Evolutionary conservation across 768 basidiomycete genomes (phyloP).

Genomic region (Hericium alpestre): DNA sequence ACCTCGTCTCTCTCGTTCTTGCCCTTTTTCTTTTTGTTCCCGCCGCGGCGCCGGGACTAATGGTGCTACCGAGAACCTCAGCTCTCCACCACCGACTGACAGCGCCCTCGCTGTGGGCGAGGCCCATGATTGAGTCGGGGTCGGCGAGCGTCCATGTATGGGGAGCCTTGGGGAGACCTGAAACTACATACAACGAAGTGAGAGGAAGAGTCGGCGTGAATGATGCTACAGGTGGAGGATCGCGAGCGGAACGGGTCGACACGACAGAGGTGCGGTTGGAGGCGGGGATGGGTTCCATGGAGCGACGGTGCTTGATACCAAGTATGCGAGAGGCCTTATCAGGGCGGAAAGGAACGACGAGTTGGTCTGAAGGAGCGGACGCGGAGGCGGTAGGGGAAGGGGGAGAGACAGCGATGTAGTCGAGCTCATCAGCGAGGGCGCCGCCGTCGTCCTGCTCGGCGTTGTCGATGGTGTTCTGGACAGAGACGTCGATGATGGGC

Average conservation of each 20-base stretch:
- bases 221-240: slow-evolving; percentile 46
- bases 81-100: slow-evolving; percentile 87
- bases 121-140: slow-evolving; percentile 68
- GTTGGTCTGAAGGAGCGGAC: slow-evolving; percentile 13
- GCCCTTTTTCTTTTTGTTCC: slow-evolving; percentile 56
- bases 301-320: slow-evolving; percentile 62
- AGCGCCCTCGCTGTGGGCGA: slow-evolving; percentile 76
- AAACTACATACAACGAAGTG: slow-evolving; percentile 78
- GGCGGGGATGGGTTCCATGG: slow-evolving; percentile 80
- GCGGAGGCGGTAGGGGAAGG: slow-evolving; percentile 15
- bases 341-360: slow-evolving; percentile 29
- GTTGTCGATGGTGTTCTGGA: neutral
- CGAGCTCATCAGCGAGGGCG: slow-evolving; percentile 59
- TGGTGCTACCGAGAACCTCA: slow-evolving; percentile 81
- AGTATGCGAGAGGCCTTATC: slow-evolving; percentile 75
- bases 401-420: slow-evolving; percentile 51
- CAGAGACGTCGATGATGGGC: neutral
- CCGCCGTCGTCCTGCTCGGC: slow-evolving; percentile 20
- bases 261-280: slow-evolving; percentile 68
- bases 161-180: slow-evolving; percentile 80
- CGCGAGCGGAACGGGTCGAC: slow-evolving; percentile 59
- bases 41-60: slow-evolving; percentile 74
- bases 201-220: slow-evolving; percentile 63
- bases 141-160: slow-evolving; percentile 87
- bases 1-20: slow-evolving; percentile 45